Base-by-base conservation (phyloP, 345 rosid species). In the Kandelia obovata region DNA sequence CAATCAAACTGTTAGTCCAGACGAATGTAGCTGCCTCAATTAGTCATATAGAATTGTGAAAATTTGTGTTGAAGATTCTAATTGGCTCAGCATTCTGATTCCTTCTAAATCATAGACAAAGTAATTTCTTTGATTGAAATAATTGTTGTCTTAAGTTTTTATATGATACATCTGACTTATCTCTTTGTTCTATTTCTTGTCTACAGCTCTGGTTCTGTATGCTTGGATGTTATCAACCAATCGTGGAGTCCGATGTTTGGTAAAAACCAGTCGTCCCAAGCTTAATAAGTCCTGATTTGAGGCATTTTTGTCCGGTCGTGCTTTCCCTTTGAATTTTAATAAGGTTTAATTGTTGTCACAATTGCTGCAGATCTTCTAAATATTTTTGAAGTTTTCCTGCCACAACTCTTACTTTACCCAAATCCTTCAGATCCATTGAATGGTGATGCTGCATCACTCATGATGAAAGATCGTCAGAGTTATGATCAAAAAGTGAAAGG, bases 201-300 rank as follows among this genome's bases (percentile, higher is more conserved):
- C 72, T 62, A 53, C 87, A 88, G 91, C 66, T 88, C 88, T 10
- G 94, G 94, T 60, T 86, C 89, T 64, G 86, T 86, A 27, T 88
- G 94, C 80, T 78, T 85, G 83, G 91, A 88, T 72, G 89, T 88
- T 32, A 88, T 88, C 77, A 88, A 86, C 72, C 91, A 88, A 52
- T 84, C 91, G 43, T 88, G 94, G 94, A 88, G 91, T 77, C 94
- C 94, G 62, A 86, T 88, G 91, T 88, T 88, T 73, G 89, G 91
- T 88, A 79, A 83, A 70, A 64, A 34, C 53, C 21, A 67, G 52
- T 56, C 30, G 21, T 58, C 30, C 11, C 19, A 8, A 70, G 30
- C 55, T 49, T 7, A 32, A 47, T 21, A 30, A 51, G 20, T 58
- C 25, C n/a, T 51, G 17, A 21, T 23, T 62, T 5, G 51, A 9